Evolutionary conservation across 2,329 filamentous ascomycete species (phyloP).

Genomic region (Aureobasidium mangrovei): DNA sequence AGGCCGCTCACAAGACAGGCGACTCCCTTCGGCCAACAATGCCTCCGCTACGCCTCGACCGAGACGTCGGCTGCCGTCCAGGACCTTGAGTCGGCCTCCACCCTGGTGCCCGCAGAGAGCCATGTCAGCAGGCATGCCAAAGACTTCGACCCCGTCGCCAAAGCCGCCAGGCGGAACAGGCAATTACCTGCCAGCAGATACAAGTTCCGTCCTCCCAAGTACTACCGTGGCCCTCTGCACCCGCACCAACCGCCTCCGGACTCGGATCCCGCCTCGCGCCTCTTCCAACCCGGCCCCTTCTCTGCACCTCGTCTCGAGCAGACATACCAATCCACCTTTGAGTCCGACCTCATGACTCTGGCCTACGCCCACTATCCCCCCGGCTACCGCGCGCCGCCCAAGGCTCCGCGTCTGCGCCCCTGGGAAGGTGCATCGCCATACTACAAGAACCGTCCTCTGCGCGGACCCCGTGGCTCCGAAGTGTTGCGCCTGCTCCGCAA

Average conservation of each 20-base stretch:
- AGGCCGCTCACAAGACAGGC: conserved; percentile 4
- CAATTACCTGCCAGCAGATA: conserved; percentile 58
- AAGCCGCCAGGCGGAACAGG: conserved; percentile 34
- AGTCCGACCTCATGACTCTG: conserved; percentile 79
- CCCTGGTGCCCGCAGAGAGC: conserved; percentile 32
- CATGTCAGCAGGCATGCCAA: conserved; percentile 30
- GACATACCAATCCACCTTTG: conserved; percentile 79
- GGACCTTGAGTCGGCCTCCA: conserved; percentile 42
- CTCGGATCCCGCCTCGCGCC: conserved; percentile 78
- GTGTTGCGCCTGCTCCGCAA: conserved; percentile 59
- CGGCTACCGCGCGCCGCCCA: conserved; percentile 53
- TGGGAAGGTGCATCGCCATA: conserved; percentile 93
- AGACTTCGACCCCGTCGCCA: conserved; percentile 41
- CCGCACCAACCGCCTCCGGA: conserved; percentile 82
- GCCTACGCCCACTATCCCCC: conserved; percentile 80
- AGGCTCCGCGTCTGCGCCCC: conserved; percentile 60
- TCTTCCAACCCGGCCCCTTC: conserved; percentile 88
- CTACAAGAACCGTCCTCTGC: conserved; percentile 79
- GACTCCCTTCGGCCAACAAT: conserved; percentile 17
- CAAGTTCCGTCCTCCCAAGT: conserved; percentile 89
- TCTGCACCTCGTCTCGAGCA: conserved; percentile 77
- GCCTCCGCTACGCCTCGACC: conserved; percentile 23
- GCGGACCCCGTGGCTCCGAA: conserved; percentile 73
- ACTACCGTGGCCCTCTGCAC: conserved; percentile 86
- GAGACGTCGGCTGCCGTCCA: conserved; percentile 25